Percentiles rank a stretch among this genome's conserved stretches.
These are phyloP conservation scores for Amanita pallidorosea DNA, from an alignment of 768 basidiomycete species.

Conservation along the genomic window DNA sequence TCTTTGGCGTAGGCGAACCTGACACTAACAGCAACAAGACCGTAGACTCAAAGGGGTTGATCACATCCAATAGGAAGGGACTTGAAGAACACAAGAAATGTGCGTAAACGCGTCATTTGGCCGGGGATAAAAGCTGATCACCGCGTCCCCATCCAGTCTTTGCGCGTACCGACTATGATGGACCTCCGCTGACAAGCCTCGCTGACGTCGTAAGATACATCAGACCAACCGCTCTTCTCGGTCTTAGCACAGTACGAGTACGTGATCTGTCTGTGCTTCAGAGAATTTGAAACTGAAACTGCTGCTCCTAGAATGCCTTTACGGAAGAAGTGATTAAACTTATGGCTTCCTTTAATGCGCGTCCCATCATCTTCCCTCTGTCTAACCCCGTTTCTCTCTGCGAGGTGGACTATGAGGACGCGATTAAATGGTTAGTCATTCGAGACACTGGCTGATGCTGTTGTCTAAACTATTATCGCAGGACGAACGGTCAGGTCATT, in stretches of 20 bases:
- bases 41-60: slow-evolving; percentile 69
- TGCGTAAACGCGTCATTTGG: slow-evolving; percentile 14
- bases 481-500: slow-evolving; percentile 56
- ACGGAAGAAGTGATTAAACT: slow-evolving; percentile 46
- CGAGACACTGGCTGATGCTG: not conserved
- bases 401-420: slow-evolving; percentile 52
- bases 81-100: slow-evolving; percentile 70
- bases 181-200: slow-evolving; percentile 48
- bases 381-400: slow-evolving; percentile 59
- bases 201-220: slow-evolving; percentile 60
- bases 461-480: slow-evolving; percentile 10
- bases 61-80: slow-evolving; percentile 56
- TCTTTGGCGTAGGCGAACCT: not conserved
- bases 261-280: slow-evolving; percentile 2
- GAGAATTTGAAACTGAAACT: slow-evolving; percentile 14
- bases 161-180: slow-evolving; percentile 59
- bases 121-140: slow-evolving; percentile 28
- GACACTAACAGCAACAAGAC: slow-evolving; percentile 26
- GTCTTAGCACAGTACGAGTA: slow-evolving; percentile 51
- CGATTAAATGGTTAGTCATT: slow-evolving; percentile 38
- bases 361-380: slow-evolving; percentile 76
- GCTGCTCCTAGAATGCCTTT: slow-evolving; percentile 40
- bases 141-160: slow-evolving; percentile 35
- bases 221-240: slow-evolving; percentile 69
- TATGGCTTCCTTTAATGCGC: slow-evolving; percentile 54